Evolutionary conservation across 345 rosid species (phyloP), one percentile per base, ranked within the genome.

Genomic region (Lumnitzera racemosa): DNA sequence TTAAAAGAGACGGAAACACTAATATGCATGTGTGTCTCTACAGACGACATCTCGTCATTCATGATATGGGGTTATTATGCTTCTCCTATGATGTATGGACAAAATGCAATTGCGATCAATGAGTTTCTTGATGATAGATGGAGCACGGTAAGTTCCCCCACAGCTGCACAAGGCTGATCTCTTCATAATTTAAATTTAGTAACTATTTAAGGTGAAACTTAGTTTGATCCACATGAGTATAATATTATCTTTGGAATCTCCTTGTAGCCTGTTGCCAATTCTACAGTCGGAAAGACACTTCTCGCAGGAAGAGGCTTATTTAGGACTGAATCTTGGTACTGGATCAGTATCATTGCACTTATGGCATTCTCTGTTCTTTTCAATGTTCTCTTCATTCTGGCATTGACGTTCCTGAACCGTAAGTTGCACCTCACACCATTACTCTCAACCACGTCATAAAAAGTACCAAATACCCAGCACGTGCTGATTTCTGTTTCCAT

Each of bases 341-440:
- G 90, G 95, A 63, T 87, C 54, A 87, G 88, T 65, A 10, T 82
- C 15, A 61, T 67, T 11, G 95, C 85, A 24, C 61, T 74, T 61
- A 47, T 74, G n/a, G 36, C 70, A 24, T 81, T 67, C 66, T 64
- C 71, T 15, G 12, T 78, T 13, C 24, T 84, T 31, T 84, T 71
- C 76, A 87, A 85, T 69, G 4, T 67, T 31, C 53, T 69, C 64
- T 80, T 65, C 60, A 55, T 72, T 15, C 20, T 73, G 48, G 79
- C 78, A 51, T 81, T 87, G 11, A 70, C 90, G 63, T 77, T 57
- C 70, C 80, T 87, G 24, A 67, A 76, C 27, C 69, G 95, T 82
- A 67, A 84, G 88, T 61, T 0, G 23, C 61, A 49, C 47, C 7
- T 47, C 36, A 20, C 15, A 13, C 24, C 46, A 2, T 46, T 20